phyloP scores from a whole-genome alignment of 2,329 filamentous ascomycete genomes.

The Alternaria brassicicola region DNA sequence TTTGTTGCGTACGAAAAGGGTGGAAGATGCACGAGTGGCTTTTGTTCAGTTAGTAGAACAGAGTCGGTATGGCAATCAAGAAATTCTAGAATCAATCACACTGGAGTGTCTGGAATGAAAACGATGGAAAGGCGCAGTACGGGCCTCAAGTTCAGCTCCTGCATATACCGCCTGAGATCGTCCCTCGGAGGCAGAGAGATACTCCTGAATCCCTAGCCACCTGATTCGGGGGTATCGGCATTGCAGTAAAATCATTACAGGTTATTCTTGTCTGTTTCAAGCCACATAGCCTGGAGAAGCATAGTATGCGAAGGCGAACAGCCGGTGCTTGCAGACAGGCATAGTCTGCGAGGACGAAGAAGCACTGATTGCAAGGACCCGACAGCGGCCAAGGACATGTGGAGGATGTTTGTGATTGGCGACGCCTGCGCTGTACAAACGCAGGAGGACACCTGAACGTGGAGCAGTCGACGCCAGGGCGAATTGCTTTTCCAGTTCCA shows the following conservation, averaged over 20 bases:
- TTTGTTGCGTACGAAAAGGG: not conserved
- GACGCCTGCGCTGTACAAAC: not conserved
- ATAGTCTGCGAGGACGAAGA: constrained; percentile 17
- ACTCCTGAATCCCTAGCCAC: constrained; percentile 5
- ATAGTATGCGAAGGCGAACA: constrained; percentile 15
- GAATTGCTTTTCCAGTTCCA: constrained; percentile 5
- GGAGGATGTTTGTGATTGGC: not conserved
- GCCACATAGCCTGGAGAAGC: constrained; percentile 15
- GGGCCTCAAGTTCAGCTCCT: constrained; percentile 7
- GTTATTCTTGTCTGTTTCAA: constrained; percentile 11
- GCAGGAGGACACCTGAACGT: not conserved
- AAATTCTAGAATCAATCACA: constrained; percentile 4
- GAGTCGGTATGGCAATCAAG: not conserved
- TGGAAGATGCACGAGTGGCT: not conserved
- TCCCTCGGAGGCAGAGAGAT: constrained; percentile 1
- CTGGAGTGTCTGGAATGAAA: constrained; percentile 8
- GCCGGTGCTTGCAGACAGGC: constrained; percentile 24
- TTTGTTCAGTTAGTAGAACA: not conserved
- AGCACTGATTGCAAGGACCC: constrained; percentile 12
- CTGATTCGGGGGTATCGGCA: constrained; percentile 1
- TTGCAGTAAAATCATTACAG: constrained; percentile 20
- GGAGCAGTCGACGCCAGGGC: not conserved
- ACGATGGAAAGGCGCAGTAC: constrained; percentile 1
- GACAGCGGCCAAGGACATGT: not conserved
- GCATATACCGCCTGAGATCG: constrained; percentile 3